Conservation (phyloP, 2,329 filamentous ascomycete genomes). For the Colletotrichum godetiae region DNA sequence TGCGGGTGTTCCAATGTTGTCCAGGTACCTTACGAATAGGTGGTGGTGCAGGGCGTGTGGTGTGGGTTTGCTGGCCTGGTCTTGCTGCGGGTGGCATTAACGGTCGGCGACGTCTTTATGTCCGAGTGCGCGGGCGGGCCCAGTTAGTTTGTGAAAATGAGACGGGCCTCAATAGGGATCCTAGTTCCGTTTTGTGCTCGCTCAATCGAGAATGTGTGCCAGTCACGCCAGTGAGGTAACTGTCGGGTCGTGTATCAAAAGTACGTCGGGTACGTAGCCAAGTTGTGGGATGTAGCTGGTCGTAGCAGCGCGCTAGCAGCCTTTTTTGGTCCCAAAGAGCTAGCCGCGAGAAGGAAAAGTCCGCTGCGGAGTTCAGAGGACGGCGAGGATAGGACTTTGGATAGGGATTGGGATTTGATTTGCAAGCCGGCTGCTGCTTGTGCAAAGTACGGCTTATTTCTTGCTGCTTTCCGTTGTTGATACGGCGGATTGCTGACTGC, state of each 20-base stretch:
- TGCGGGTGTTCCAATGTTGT: neutral
- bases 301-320: conserved; percentile 24
- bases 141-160: conserved; percentile 10
- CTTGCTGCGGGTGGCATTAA: conserved; percentile 35
- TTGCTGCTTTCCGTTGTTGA: conserved; percentile 6
- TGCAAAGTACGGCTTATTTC: conserved; percentile 19
- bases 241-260: neutral
- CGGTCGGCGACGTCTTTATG: conserved; percentile 53
- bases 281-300: conserved; percentile 25
- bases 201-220: neutral
- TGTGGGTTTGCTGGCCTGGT: conserved; percentile 6
- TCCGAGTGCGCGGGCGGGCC: conserved; percentile 46
- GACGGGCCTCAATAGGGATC: conserved; percentile 19
- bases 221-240: no score
- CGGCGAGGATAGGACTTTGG: conserved; percentile 23
- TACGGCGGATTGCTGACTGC: conserved; percentile 34
- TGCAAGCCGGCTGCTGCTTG: conserved; percentile 13
- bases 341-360: conserved; percentile 26
- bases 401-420: conserved; percentile 25
- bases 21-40: conserved; percentile 16
- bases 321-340: conserved; percentile 2
- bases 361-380: conserved; percentile 32
- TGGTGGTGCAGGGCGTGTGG: neutral
- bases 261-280: conserved; percentile 5
- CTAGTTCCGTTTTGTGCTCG: conserved; percentile 27